Evolutionary conservation across 352 stramenopile genomes (phyloP), one percentile per base, ranked within the genome.

Genomic region (Globisporangium alternatum): DNA sequence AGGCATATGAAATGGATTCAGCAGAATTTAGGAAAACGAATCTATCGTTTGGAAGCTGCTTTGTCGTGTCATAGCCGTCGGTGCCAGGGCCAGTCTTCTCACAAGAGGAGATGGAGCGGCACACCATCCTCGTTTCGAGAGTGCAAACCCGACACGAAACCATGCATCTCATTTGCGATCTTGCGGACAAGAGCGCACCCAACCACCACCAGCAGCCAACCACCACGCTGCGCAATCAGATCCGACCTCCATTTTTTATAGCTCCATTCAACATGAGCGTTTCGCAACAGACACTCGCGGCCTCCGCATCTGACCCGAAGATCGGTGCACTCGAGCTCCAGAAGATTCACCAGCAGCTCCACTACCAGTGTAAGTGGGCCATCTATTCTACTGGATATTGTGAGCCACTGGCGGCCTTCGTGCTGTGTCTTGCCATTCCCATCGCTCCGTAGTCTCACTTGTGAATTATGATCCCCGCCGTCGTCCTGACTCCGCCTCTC

Each of bases 391-490:
- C 7, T 3, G 33, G n/a, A 1, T n/a, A 60, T 21, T 31, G 0
- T 13, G 3, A 48, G 19, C 33, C 25, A 19, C 17, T 41, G 15
- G 37, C 8, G 3, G 37, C 37, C 17, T 25, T 22, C 7, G 17
- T 31, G 31, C 41, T 62, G 10, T 28, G 25, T 37, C 43, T 33
- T 30, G 10, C 30, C 6, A n/a, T 54, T 19, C 47, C n/a, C 10
- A 35, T 1, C 3, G 5, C 6, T 45, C 52, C 31, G 31, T 31
- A 10, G n/a, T 52, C 57, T 63, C 51, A 65, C 21, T 65, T 62
- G 15, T 44, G 33, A 33, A 62, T 59, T 43, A 76, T 76, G 69
- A 54, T 76, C 58, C 62, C 66, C 7, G 28, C 66, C 53, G 54
- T 47, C 21, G 43, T 63, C 10, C 62, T 31, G 51, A 37, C 30